Evolutionary conservation across 2,329 filamentous ascomycete species (phyloP).

Genomic region (Diplodia intermedia): DNA sequence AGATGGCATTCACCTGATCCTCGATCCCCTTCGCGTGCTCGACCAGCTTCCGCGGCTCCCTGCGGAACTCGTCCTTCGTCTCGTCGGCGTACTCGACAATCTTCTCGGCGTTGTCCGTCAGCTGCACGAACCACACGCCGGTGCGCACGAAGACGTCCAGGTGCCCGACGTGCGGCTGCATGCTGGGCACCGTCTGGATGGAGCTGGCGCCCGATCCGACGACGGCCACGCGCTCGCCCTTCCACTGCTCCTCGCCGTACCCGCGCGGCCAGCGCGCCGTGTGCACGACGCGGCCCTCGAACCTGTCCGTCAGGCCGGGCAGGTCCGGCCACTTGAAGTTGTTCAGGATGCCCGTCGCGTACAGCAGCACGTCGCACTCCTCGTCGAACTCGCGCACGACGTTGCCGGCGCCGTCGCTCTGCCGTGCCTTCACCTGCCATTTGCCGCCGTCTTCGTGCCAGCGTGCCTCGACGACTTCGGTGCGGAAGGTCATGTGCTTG

Average conservation of each 20-base stretch:
- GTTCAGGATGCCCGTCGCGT: conserved; percentile 54
- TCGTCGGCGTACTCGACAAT: conserved; percentile 55
- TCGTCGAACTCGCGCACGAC: conserved; percentile 51
- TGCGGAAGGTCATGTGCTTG: conserved; percentile 62
- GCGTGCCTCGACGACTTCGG: conserved; percentile 54
- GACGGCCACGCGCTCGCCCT: conserved; percentile 52
- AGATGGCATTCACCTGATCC: conserved; percentile 41
- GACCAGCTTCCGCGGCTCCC: conserved; percentile 51
- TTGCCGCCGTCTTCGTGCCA: conserved; percentile 59
- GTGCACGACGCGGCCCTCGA: conserved; percentile 54
- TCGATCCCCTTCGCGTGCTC: conserved; percentile 57
- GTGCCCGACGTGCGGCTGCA: conserved; percentile 56
- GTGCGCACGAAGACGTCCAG: conserved; percentile 57
- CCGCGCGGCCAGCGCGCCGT: conserved; percentile 56
- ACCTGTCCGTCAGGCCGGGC: conserved; percentile 51
- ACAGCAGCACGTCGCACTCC: conserved; percentile 53
- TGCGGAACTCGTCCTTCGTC: conserved; percentile 52
- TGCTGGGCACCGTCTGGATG: conserved; percentile 56
- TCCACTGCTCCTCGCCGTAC: conserved; percentile 55
- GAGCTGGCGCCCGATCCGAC: conserved; percentile 55
- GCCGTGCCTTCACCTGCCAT: conserved; percentile 58
- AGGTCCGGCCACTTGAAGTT: conserved; percentile 50
- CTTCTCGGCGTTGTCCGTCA: conserved; percentile 55
- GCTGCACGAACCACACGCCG: conserved; percentile 54
- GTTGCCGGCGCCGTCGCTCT: conserved; percentile 46